Evolutionary conservation across 2,329 filamentous ascomycete species (phyloP).

Genomic region (Exserohilum rostratum): DNA sequence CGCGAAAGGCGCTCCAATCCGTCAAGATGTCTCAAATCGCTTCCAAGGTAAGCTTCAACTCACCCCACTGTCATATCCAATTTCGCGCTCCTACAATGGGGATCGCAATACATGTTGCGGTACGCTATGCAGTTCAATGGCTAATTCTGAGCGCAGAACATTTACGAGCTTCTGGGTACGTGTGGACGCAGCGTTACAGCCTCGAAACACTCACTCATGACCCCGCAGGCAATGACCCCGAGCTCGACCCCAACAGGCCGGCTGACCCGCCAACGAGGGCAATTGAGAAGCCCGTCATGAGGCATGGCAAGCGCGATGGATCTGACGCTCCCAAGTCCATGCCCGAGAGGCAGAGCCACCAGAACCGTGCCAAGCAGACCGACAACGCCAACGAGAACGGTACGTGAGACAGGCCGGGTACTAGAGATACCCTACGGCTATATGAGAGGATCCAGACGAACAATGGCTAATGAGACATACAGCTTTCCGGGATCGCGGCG

Average conservation of each 20-base stretch:
- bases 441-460: not conserved
- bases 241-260: constrained; percentile 74
- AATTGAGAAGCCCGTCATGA: constrained; percentile 79
- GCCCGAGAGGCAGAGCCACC: constrained; percentile 42
- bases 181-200: constrained; percentile 12
- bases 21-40: constrained; percentile 51
- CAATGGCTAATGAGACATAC: constrained; percentile 30
- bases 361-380: constrained; percentile 50
- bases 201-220: constrained; percentile 28
- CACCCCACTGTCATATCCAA: constrained; percentile 12
- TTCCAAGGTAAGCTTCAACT: constrained; percentile 49
- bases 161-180: constrained; percentile 97
- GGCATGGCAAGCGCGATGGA: constrained; percentile 85
- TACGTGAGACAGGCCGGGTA: constrained; percentile 58
- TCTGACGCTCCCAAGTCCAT: constrained; percentile 67
- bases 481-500: constrained; percentile 91
- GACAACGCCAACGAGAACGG: constrained; percentile 83
- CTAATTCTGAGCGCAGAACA: constrained; percentile 71
- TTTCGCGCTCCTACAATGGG: constrained; percentile 18
- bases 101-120: constrained; percentile 1
- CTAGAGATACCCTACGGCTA: not conserved
- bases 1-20: constrained; percentile 54
- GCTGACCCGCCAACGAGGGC: constrained; percentile 83
- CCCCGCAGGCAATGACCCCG: constrained; percentile 69
- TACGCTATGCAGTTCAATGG: constrained; percentile 8